phyloP scores from a whole-genome alignment of 2,329 filamentous ascomycete genomes.

The Lachnellula occidentalis region DNA sequence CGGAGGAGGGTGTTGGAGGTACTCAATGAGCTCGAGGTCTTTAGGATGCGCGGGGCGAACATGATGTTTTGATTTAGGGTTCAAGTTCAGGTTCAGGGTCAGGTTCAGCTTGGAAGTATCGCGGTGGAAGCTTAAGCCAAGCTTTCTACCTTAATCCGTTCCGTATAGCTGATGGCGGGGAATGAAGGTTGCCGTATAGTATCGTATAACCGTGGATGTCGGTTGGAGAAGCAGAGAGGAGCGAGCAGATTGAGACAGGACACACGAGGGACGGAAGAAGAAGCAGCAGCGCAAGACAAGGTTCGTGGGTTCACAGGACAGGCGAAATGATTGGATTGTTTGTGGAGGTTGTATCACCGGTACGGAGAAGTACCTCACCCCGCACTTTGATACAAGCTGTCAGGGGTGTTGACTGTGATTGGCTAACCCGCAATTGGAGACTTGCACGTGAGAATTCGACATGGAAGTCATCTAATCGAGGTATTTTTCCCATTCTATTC shows the following conservation, averaged over 20 bases:
- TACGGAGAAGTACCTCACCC: conserved; percentile 18
- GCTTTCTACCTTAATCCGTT: too few species aligned
- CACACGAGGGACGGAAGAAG: not conserved
- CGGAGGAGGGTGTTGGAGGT: conserved; percentile 47
- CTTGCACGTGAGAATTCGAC: not conserved
- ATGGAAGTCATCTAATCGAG: too few species aligned
- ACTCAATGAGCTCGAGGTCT: conserved; percentile 26
- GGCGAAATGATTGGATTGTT: conserved; percentile 3
- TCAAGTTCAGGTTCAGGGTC: not conserved
- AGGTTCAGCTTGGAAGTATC: too few species aligned
- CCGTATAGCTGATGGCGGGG: too few species aligned
- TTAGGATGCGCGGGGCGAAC: conserved; percentile 22
- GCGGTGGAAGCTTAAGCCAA: too few species aligned
- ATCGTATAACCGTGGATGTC: not conserved
- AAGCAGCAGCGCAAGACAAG: not conserved
- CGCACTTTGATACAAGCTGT: conserved; percentile 13
- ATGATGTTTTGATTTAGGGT: conserved; percentile 30
- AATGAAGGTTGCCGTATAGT: not conserved
- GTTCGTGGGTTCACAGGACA: not conserved
- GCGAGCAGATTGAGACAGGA: not conserved
- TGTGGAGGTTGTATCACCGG: not conserved
- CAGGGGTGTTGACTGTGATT: conserved; percentile 7
- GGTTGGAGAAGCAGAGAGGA: not conserved
- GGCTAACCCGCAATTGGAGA: not conserved
- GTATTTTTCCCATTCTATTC: too few species aligned